Evolutionary conservation across 208 protist genomes (phyloP).

Genomic region (Trypanosoma theileri): DNA sequence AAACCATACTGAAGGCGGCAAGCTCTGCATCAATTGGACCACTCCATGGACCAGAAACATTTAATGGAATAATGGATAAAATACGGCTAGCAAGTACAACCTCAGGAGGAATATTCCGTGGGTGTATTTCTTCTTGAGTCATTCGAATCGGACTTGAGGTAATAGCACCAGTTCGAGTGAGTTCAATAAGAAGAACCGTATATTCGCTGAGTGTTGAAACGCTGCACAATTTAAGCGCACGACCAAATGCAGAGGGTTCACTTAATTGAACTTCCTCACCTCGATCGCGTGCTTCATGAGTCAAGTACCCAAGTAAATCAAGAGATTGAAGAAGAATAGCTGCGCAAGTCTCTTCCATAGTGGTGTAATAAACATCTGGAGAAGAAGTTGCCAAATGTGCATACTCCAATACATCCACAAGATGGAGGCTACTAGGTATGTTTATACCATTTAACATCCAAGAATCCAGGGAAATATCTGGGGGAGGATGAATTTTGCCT

Average conservation of each 20-base stretch:
- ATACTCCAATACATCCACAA: conserved; percentile 61
- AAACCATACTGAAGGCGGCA: conserved; percentile 75
- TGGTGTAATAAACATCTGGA: conserved; percentile 31
- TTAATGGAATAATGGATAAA: conserved; percentile 83
- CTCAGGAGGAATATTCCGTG: conserved; percentile 26
- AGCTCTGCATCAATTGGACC: conserved; percentile 83
- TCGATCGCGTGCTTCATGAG: conserved; percentile 48
- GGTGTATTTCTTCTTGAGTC: conserved; percentile 20
- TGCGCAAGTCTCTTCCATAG: conserved; percentile 48
- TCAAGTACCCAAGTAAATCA: conserved; percentile 91
- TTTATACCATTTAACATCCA: conserved; percentile 46
- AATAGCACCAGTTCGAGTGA: conserved; percentile 68
- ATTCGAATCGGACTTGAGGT: conserved; percentile 47
- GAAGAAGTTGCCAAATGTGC: conserved; percentile 33
- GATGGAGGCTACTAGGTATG: conserved; percentile 45
- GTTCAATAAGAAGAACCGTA: conserved; percentile 83
- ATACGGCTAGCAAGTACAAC: conserved; percentile 69
- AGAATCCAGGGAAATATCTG: conserved; percentile 52
- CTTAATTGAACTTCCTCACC: conserved; percentile 41
- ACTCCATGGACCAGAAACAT: conserved; percentile 59
- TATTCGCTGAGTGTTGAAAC: conserved; percentile 82
- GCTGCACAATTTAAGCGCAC: conserved; percentile 58
- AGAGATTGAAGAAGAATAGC: conserved; percentile 78
- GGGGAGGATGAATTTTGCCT: conserved; percentile 43
- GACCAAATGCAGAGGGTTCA: conserved; percentile 55